Evolutionary conservation across 1,139 yeast genomes (phyloP), one percentile per base, ranked within the genome.

Genomic region (Arxiozyma slooffiae): DNA sequence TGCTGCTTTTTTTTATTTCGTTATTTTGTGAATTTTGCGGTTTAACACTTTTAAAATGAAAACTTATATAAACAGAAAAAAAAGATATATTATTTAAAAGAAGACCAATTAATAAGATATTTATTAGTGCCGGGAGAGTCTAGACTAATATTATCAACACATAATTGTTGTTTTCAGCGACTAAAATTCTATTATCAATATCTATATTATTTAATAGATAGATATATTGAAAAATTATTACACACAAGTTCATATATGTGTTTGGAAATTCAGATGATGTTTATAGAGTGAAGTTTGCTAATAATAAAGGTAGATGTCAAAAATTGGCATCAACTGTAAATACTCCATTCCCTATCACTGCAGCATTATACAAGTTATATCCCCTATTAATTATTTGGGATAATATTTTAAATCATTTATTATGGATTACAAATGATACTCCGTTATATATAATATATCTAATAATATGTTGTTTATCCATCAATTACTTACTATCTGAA

Each of bases 371-470:
- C 23, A 30, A 34, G 34, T 34, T 42, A 42, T 61, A 62, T 44
- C 64, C 63, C 4, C 41, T 54, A 18, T 50, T 62, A 17, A 42
- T 62, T 8, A 49, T 60, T 3, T 41, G 59, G 8, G 66, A 62
- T 50, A 57, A 56, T 21, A 43, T 52, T 11, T 48, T 62, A 41
- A 57, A 55, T 49, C 54, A 54, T 38, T n/a, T 61, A 14, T 54
- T 61, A 53, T 62, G 66, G 65, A 50, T 56, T 16, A 52, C 59
- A 21, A 57, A 53, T 11, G 63, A 61, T 48, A 44, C 55, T 6
- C 53, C 57, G 11, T 52, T 59, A 22, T 58, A 58, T 7, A 56
- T 61, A 21, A 52, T 61, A 14, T 52, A 60, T 43, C 24, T 58
- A 16, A 50, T 55, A 9, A 49, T 57, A 48, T 22, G 55, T 22